Evolutionary conservation across 73 alveolate genomes (phyloP).

Genomic region (Uronychia binucleata): DNA sequence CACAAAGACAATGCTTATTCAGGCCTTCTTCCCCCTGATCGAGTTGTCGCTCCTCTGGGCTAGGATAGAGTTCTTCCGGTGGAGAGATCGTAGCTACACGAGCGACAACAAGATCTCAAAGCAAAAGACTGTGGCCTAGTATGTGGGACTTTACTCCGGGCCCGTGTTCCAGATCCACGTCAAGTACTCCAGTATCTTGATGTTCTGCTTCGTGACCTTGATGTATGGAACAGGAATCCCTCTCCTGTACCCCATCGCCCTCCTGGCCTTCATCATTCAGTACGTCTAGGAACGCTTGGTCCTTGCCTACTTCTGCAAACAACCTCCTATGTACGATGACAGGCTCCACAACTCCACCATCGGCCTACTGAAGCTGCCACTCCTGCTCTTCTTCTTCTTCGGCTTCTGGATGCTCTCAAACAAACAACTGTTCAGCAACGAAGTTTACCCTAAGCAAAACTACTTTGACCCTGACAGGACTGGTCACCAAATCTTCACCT

Average conservation of each 20-base stretch:
- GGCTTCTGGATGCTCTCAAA: conserved; percentile 54
- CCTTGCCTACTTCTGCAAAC: conserved; percentile 37
- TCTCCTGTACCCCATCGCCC: conserved; percentile 42
- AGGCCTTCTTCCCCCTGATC: conserved; percentile 41
- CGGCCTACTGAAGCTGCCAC: conserved; percentile 34
- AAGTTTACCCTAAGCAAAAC: background rate
- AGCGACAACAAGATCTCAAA: conserved; percentile 18
- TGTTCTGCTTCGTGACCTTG: conserved; percentile 44
- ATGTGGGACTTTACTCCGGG: conserved; percentile 58
- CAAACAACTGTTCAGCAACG: conserved; percentile 32
- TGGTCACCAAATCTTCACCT: background rate
- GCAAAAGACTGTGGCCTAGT: conserved; percentile 35
- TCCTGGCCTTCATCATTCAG: conserved; percentile 28
- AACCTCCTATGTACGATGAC: conserved; percentile 62
- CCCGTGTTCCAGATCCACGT: conserved; percentile 51
- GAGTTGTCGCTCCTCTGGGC: conserved; percentile 4
- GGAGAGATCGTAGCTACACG: background rate
- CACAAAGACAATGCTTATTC: conserved; percentile 41
- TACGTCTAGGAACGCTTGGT: conserved; percentile 33
- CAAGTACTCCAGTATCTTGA: conserved; percentile 52
- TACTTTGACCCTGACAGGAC: background rate
- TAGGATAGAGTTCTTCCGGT: background rate
- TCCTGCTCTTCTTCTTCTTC: conserved; percentile 8
- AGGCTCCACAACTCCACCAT: conserved; percentile 42
- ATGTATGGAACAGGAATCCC: conserved; percentile 63